Conservation (phyloP, 805 yeast species). For the Barnettozyma pratensis region DNA sequence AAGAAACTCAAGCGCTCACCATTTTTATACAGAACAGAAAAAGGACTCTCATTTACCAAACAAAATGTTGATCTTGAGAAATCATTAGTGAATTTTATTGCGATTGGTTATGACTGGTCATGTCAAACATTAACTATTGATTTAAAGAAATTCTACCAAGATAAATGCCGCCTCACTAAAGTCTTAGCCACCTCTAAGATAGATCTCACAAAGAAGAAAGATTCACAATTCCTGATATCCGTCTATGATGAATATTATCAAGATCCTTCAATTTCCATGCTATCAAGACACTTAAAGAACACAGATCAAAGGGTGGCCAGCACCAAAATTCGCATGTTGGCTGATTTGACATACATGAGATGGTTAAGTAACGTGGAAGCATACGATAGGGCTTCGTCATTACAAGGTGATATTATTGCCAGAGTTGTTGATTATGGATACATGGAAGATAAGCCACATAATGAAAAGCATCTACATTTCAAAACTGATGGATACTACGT, state of each 20-base stretch:
- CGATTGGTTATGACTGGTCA: slow-evolving; percentile 24
- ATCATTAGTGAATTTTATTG: slow-evolving; percentile 13
- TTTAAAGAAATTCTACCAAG: slow-evolving; percentile 14
- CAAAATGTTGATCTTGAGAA: slow-evolving; percentile 17
- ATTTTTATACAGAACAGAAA: slow-evolving; percentile 13
- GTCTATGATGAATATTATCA: slow-evolving; percentile 25
- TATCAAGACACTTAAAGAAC: slow-evolving; percentile 14
- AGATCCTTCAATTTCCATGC: slow-evolving; percentile 12
- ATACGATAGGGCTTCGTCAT: slow-evolving; percentile 9
- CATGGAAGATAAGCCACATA: slow-evolving; percentile 21
- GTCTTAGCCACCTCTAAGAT: not conserved
- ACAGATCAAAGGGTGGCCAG: slow-evolving; percentile 8
- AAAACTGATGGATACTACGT: slow-evolving; percentile 25
- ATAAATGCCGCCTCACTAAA: slow-evolving; percentile 7
- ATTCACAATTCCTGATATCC: slow-evolving; percentile 15
- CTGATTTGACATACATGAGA: slow-evolving; percentile 13
- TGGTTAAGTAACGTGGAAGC: slow-evolving; percentile 23
- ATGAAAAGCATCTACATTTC: slow-evolving; percentile 16
- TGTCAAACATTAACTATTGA: slow-evolving; percentile 24
- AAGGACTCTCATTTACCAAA: slow-evolving; percentile 16
- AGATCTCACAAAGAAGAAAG: not conserved
- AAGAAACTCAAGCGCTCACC: slow-evolving; percentile 15
- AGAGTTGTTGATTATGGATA: slow-evolving; percentile 23
- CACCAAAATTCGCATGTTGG: slow-evolving; percentile 6
- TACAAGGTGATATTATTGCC: slow-evolving; percentile 23